phyloP scores from a whole-genome alignment of 345 rosid species.

The Moringa oleifera region DNA sequence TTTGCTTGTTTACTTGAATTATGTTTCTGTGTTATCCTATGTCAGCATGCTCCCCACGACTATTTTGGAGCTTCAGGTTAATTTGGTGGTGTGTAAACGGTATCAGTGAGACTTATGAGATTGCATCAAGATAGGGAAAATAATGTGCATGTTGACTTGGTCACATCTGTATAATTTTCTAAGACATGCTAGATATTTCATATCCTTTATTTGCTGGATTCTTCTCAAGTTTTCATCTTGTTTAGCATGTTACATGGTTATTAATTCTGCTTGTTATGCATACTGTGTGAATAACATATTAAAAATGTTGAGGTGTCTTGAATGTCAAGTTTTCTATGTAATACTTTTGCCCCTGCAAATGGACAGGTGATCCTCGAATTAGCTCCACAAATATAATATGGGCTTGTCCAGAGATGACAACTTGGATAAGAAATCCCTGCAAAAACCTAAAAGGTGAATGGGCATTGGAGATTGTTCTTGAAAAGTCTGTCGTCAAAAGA shows the following conservation, averaged over 20 bases:
- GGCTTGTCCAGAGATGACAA: slow-evolving; percentile 62
- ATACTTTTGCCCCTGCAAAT: slow-evolving; percentile 18
- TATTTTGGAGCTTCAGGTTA: background rate
- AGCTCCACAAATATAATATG: slow-evolving; percentile 64
- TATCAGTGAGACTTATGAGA: too few species aligned
- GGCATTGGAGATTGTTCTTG: slow-evolving; percentile 69
- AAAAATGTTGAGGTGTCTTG: background rate
- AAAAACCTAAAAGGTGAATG: slow-evolving; percentile 54
- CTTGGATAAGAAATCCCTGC: slow-evolving; percentile 64
- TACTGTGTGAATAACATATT: background rate
- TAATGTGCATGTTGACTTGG: too few species aligned
- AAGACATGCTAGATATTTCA: background rate
- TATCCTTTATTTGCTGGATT: background rate
- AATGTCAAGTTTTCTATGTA: slow-evolving; percentile 12
- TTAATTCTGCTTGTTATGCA: background rate
- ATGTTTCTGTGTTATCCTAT: background rate
- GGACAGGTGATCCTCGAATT: slow-evolving; percentile 81
- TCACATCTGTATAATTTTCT: background rate
- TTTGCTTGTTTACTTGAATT: background rate
- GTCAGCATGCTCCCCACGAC: background rate
- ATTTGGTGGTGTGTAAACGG: background rate
- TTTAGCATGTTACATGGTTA: background rate
- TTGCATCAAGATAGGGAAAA: too few species aligned
- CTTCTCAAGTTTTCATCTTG: background rate
- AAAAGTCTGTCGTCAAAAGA: slow-evolving; percentile 64